Conservation (phyloP, 495 filamentous ascomycete genomes). For the Lasiosphaeris hirsuta region DNA sequence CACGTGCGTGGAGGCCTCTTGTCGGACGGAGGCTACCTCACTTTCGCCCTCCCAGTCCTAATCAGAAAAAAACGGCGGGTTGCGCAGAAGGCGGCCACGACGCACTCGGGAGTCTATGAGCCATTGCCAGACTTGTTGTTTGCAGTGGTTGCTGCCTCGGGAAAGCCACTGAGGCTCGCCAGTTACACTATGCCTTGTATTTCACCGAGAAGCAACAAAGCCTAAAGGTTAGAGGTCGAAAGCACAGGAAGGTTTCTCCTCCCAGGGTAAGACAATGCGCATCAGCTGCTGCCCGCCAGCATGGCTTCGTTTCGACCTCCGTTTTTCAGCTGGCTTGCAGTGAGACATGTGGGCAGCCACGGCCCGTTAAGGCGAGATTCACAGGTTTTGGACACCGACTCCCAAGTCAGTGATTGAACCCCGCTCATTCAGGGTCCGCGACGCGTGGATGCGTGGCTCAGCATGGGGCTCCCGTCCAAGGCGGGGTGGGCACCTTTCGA, state of each 20-base stretch:
- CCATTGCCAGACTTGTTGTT: too few relatives aligned
- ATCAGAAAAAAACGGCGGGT: too few relatives aligned
- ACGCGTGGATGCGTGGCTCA: slow-evolving; percentile 6
- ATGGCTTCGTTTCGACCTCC: slow-evolving; percentile 1
- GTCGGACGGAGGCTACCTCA: too few relatives aligned
- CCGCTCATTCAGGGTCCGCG: background rate
- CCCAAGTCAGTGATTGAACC: background rate
- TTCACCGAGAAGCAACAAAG: background rate
- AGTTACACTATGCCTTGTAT: background rate
- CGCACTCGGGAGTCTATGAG: too few relatives aligned
- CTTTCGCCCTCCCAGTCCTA: too few relatives aligned
- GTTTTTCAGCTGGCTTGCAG: slow-evolving; percentile 3
- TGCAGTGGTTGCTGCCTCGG: too few relatives aligned
- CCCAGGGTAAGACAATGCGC: background rate
- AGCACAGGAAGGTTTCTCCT: background rate
- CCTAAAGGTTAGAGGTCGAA: background rate
- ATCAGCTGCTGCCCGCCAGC: background rate
- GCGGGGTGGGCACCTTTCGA: background rate
- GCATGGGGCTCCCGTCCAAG: background rate
- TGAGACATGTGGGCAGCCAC: background rate
- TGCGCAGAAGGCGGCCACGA: too few relatives aligned
- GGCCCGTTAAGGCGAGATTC: background rate
- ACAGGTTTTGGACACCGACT: background rate
- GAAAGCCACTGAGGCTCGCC: too few relatives aligned
- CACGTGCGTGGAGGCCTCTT: too few relatives aligned